Evolutionary conservation across 1,139 yeast genomes (phyloP).

Genomic region (Taiozyma sp.): DNA sequence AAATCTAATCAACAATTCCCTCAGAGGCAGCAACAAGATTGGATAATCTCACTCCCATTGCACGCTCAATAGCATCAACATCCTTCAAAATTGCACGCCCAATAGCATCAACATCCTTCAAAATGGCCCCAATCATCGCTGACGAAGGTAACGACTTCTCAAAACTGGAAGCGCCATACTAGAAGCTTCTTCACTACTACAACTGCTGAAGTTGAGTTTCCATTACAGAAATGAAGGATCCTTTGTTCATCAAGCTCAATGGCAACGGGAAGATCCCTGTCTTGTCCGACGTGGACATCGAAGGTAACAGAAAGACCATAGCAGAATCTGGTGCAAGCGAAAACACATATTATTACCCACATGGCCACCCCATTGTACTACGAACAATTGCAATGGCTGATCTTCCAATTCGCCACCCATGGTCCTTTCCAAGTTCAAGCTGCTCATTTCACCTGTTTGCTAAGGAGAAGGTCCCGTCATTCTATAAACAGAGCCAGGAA

Average conservation of each 20-base stretch:
- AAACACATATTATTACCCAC: not conserved
- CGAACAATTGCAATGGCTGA: constrained; percentile 43
- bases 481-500: too few species aligned
- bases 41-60: not conserved
- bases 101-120: constrained; percentile 3
- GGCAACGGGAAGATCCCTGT: constrained; percentile 61
- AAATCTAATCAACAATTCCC: too few species aligned
- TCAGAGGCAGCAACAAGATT: too few species aligned
- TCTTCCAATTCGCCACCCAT: constrained; percentile 51
- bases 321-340: constrained; percentile 48
- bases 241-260: constrained; percentile 47
- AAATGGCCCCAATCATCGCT: constrained; percentile 2
- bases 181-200: constrained; percentile 35
- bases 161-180: constrained; percentile 30
- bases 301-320: constrained; percentile 35
- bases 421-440: constrained; percentile 31
- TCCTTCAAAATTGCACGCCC: not conserved
- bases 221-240: constrained; percentile 40
- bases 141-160: constrained; percentile 23
- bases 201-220: constrained; percentile 42
- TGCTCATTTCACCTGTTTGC: constrained; percentile 40
- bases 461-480: constrained; percentile 46
- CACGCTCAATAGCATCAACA: not conserved
- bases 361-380: constrained; percentile 40
- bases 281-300: constrained; percentile 39